These are phyloP conservation scores for Pythium apleroticum DNA, from an alignment of 352 stramenopile genomes.

Conservation along the genomic window DNA sequence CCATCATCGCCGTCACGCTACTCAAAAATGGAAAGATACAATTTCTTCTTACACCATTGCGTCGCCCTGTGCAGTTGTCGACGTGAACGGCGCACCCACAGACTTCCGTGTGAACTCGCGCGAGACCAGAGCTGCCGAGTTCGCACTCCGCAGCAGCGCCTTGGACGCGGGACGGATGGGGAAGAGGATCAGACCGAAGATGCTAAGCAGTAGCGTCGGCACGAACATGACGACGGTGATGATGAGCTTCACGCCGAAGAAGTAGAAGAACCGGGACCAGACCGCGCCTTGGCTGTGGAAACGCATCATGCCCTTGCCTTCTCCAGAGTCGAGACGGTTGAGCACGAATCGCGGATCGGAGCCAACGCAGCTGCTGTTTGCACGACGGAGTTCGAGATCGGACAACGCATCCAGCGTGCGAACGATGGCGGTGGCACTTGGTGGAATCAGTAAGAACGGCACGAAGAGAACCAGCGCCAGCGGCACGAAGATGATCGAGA, in stretches of 20 bases:
- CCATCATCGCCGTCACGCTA: constrained; percentile 13
- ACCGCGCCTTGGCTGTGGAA: constrained; percentile 60
- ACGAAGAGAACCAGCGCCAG: constrained; percentile 57
- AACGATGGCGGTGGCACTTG: constrained; percentile 49
- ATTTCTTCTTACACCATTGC: constrained; percentile 26
- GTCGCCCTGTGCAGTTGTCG: constrained; percentile 24
- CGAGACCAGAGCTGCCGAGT: constrained; percentile 53
- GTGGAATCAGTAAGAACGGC: constrained; percentile 57
- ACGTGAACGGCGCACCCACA: constrained; percentile 48
- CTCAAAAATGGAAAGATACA: constrained; percentile 10
- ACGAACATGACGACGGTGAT: constrained; percentile 60
- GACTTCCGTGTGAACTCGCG: constrained; percentile 66
- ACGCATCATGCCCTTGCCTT: constrained; percentile 38
- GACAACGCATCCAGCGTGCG: constrained; percentile 61
- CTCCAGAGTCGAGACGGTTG: constrained; percentile 39
- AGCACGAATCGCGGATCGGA: constrained; percentile 58
- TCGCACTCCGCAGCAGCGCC: constrained; percentile 41
- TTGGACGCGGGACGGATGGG: constrained; percentile 51
- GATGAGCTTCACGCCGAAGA: constrained; percentile 58
- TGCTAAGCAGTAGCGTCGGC: constrained; percentile 48
- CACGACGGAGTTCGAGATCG: constrained; percentile 73
- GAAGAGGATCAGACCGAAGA: constrained; percentile 57
- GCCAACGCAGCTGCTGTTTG: constrained; percentile 61
- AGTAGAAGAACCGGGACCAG: constrained; percentile 74
- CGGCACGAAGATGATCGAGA: constrained; percentile 60